Base-by-base conservation (phyloP, 805 yeast species). In the Helenozyma baotianmanensis region DNA sequence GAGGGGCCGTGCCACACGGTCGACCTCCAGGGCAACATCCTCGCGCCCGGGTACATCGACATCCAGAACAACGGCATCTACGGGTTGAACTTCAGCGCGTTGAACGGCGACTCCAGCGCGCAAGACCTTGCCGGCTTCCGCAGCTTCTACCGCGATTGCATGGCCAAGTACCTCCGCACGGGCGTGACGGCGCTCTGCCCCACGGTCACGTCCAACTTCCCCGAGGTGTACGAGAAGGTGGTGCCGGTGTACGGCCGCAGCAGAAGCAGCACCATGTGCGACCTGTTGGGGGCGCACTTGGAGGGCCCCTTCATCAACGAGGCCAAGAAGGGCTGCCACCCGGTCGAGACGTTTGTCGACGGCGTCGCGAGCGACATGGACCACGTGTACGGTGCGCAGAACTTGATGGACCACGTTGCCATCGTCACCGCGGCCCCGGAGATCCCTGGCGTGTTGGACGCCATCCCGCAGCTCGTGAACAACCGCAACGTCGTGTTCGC, bases 161-260 rank as follows among this genome's bases (percentile, higher is more conserved):
- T 72, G 75, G 50, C 58, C 27, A 63, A 67, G 39, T 62, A 70
- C 35, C 50, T 76, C 28, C 42, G 61, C 27, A 71, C 78, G 9
- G 81, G 81, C 9, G 76, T 71, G 19, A 76, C 81, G 6, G 53
- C 73, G 6, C 56, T 64, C 24, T 76, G 81, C 49, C 81, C 81
- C 11, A 76, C 81, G 4, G 61, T 76, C 29, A 72, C 78, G 5
- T 69, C 78, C 4, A 70, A 67, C 24, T 68, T 65, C 43, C 68
- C 72, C 6, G 63, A 67, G 29, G 74, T 71, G 21, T 76, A 76
- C 50, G 51, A 51, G 14, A 65, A 62, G 37, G 72, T 71, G 9
- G 56, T 76, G 32, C 76, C 76, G 5, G 40, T 62, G 17, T 59
- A 72, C 38, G 54, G 54, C 13, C 55, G 58, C 21, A 51, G 61